Evolutionary conservation across 192 early-diverging fungal species (phyloP), one percentile per base, ranked within the genome.

Genomic region (Chytriomyces hyalinus): DNA sequence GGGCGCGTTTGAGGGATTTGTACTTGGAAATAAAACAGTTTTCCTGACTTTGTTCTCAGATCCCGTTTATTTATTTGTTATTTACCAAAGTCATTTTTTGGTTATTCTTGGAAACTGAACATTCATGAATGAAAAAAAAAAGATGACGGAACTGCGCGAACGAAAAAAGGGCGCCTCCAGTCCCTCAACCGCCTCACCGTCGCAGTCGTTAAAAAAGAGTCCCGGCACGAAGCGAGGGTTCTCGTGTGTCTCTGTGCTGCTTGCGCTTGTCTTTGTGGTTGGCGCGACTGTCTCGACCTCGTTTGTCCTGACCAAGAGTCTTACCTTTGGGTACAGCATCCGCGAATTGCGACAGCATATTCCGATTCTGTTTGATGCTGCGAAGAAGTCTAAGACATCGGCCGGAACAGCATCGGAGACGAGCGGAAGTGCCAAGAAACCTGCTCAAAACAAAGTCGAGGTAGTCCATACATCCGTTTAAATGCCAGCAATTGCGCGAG

Each of bases 271-370:
- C 7, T n/a, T 45, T n/a, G 43, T 67, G 47, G 13, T 76, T 10
- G 15, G 36, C 8, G 24, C 65, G n/a, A 67, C 74, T 1, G 45
- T 67, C 48, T 53, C 60, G 6, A 46, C 46, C 46, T 84, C 83
- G 10, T 84, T 80, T 63, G 53, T 87, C n/a, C 65, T 84, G 45
- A 87, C 86, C 10, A 70, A 86, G 22, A 65, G 80, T 6, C 59
- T 84, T n/a, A 86, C 84, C 6, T 87, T 85, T 61, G 86, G 86
- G 22, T 72, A 78, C 64, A 57, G 66, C 22, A 24, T 83, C 15
- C 83, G 82, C 45, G 83, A 83, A 49, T 78, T 82, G 22, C 43
- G 78, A 22, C 84, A 78, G 60, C 81, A 73, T 45, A 24, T 82
- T 47, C 84, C 80, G 1, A 60, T n/a, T 17, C 15, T 60, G 17